Conservation (phyloP, 768 basidiomycete genomes). For the Boletellus emodensis region DNA sequence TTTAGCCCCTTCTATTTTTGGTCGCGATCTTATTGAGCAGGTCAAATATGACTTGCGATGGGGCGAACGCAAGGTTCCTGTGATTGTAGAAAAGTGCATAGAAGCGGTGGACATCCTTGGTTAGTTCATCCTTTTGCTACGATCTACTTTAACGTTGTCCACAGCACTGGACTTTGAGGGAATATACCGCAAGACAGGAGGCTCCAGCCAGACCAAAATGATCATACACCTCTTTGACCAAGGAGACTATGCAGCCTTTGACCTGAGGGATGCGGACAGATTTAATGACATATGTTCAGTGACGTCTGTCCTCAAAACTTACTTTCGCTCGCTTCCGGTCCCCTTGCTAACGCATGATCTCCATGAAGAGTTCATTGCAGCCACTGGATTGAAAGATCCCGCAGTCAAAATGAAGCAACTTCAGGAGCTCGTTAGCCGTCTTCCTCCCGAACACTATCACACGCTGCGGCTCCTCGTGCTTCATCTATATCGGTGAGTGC, state of each 20-base stretch:
- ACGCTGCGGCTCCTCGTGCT: conserved; percentile 80
- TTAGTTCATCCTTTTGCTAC: conserved; percentile 33
- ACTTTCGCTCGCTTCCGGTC: conserved; percentile 88
- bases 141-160: not conserved
- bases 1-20: conserved; percentile 87
- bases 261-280: conserved; percentile 77
- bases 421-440: conserved; percentile 62
- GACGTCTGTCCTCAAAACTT: conserved; percentile 94
- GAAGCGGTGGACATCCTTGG: conserved; percentile 86
- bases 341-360: conserved; percentile 89
- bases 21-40: conserved; percentile 83
- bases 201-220: conserved; percentile 83
- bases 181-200: conserved; percentile 97
- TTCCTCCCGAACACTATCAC: conserved; percentile 86
- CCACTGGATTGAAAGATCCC: conserved; percentile 66
- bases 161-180: conserved; percentile 93
- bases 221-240: conserved; percentile 95
- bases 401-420: conserved; percentile 56
- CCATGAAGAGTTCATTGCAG: conserved; percentile 84
- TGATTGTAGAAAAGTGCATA: conserved; percentile 95
- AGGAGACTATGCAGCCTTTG: conserved; percentile 85
- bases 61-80: conserved; percentile 64
- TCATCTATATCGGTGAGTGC: conserved; percentile 75
- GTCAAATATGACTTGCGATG: conserved; percentile 61
- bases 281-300: conserved; percentile 98